Evolutionary conservation across 768 basidiomycete species (phyloP), one percentile per base, ranked within the genome.

Genomic region (Tubosaeta sp.): DNA sequence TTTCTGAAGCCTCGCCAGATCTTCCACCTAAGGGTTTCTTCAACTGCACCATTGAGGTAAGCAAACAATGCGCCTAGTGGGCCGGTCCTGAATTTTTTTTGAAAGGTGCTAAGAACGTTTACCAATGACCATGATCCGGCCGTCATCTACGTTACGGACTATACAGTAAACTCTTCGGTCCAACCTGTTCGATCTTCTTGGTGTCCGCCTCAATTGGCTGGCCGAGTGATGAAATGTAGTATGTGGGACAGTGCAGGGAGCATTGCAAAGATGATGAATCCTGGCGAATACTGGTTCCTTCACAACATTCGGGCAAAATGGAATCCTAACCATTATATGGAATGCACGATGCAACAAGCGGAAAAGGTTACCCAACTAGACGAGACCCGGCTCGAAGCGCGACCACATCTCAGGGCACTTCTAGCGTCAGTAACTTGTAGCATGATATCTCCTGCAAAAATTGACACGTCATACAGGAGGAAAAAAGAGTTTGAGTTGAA

Each of bases 111-210:
- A 10, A 64, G 76, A 46, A 74, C 69, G 9, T 70, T 75, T 44
- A 43, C 52, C 31, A 76, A 72, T 51, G 59, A 69, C n/a, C 65
- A 68, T 31, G 64, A 57, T 6, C 68, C 75, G 3, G 73, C 75
- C 51, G 74, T 66, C 27, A 52, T 87, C 12, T 85, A 79, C 61
- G 82, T 84, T 45, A 86, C 86, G 1, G 86, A 87, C 57, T 86
- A 84, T 59, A 83, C 84, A 6, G 56, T 53, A 36, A 81, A 79
- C 48, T 43, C 66, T 5, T 52, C 56, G 7, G 58, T 73, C 38
- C 49, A 49, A 4, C 59, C 69, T 14, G 54, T 72, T n/a, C 67
- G 72, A 47, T 68, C 71, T 7, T 46, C 65, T 39, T 82, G 77
- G 77, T 83, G 79, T 61, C 71, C 77, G 11, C 60, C 69, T 6